Conservation (phyloP, 1,284 basidiomycete genomes). For the Naganishia liquefaciens region DNA sequence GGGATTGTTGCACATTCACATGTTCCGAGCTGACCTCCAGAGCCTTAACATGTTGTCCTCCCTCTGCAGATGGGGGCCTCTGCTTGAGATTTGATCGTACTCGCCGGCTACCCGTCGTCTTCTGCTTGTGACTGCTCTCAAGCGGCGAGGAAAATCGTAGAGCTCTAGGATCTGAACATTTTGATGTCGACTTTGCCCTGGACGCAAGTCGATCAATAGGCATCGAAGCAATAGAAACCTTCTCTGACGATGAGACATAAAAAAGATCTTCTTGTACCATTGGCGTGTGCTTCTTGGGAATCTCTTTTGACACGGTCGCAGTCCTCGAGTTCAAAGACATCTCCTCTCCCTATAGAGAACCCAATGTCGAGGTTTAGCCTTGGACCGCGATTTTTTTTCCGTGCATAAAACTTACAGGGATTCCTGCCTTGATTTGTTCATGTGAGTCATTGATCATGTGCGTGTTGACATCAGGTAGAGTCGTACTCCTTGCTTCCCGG, state of each 20-base stretch:
- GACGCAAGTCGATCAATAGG: too few relatives aligned
- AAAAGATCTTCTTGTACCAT: conserved; percentile 7
- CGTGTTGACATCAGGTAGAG: background rate
- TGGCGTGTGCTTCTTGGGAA: background rate
- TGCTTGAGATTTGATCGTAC: conserved; percentile 6
- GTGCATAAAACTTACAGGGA: background rate
- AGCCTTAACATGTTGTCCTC: background rate
- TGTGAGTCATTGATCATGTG: background rate
- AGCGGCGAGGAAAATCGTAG: conserved; percentile 14
- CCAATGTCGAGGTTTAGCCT: too few relatives aligned
- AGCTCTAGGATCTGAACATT: background rate
- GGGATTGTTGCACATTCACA: background rate
- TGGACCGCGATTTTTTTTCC: too few relatives aligned
- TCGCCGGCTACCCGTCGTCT: background rate
- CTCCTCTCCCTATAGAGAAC: too few relatives aligned
- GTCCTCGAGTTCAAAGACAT: too few relatives aligned
- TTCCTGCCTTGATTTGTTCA: background rate
- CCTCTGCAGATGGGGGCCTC: background rate
- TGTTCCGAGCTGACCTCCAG: too few relatives aligned
- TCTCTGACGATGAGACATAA: background rate
- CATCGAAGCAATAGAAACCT: too few relatives aligned
- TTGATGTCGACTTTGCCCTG: background rate
- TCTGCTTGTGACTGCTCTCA: background rate
- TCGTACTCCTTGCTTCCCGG: background rate
- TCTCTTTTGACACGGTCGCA: background rate